These are phyloP conservation scores for Trifolium dubium DNA, from an alignment of 306 rosid genomes.

Conservation along the genomic window DNA sequence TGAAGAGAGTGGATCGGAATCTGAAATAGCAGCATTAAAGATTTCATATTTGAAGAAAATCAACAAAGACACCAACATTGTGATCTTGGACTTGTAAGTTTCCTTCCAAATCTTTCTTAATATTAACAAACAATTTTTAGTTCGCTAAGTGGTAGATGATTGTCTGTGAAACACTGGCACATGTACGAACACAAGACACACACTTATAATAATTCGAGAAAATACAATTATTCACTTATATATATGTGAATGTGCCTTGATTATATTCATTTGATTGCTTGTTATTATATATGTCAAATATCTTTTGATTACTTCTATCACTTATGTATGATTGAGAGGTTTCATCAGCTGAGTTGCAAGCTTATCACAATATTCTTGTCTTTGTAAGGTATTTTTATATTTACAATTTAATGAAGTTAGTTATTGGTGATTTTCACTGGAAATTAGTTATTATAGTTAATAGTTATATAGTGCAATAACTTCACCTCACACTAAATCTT, in stretches of 20 bases:
- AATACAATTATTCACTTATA: conserved; percentile 2
- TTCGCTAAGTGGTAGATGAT: background rate
- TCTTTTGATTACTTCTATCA: background rate
- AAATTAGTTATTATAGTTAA: too few species aligned
- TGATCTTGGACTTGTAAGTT: conserved; percentile 84
- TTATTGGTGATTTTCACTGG: too few species aligned
- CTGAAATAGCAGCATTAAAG: conserved; percentile 84
- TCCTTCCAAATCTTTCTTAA: conserved; percentile 15
- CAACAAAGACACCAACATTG: conserved; percentile 71
- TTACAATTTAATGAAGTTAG: too few species aligned
- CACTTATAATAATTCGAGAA: background rate
- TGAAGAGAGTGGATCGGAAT: conserved; percentile 87
- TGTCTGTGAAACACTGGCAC: background rate
- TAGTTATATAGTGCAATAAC: too few species aligned
- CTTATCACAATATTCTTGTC: too few species aligned
- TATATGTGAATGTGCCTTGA: conserved; percentile 1
- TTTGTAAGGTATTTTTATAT: too few species aligned
- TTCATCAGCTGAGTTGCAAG: too few species aligned
- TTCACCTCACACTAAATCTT: too few species aligned
- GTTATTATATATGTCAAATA: too few species aligned
- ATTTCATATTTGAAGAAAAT: conserved; percentile 80
- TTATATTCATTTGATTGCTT: too few species aligned
- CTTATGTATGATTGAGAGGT: too few species aligned
- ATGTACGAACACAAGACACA: background rate
- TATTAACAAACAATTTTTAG: background rate